These are phyloP conservation scores for Austroboletus olivaceoglutinosus DNA, from an alignment of 1,284 basidiomycete genomes.

Conservation along the genomic window DNA sequence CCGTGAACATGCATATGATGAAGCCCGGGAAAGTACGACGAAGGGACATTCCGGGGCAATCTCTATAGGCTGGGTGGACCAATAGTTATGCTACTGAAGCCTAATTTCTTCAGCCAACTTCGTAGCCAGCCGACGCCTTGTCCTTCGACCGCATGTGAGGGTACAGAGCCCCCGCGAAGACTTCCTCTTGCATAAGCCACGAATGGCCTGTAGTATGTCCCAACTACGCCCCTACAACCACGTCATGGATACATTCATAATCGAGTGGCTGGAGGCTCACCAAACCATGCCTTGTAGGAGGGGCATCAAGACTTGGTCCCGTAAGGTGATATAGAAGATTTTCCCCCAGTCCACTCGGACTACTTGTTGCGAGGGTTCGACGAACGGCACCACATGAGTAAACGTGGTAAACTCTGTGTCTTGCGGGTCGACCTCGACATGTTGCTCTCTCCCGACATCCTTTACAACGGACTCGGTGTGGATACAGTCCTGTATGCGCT, in stretches of 20 bases:
- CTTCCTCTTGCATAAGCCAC: constrained; percentile 26
- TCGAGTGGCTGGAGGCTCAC: constrained; percentile 35
- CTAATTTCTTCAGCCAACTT: constrained; percentile 38
- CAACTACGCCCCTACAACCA: constrained; percentile 33
- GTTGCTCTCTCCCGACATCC: constrained; percentile 30
- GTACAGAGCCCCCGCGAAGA: constrained; percentile 14
- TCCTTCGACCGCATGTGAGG: constrained; percentile 38
- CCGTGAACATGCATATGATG: neutral
- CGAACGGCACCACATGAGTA: constrained; percentile 21
- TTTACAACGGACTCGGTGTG: constrained; percentile 37
- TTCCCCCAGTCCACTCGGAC: constrained; percentile 57
- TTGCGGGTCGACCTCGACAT: constrained; percentile 11
- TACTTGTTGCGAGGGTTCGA: constrained; percentile 32
- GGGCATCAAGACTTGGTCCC: constrained; percentile 69
- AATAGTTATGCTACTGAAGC: constrained; percentile 29
- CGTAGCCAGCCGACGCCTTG: constrained; percentile 45
- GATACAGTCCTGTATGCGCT: constrained; percentile 56
- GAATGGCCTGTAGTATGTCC: constrained; percentile 35
- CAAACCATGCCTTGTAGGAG: constrained; percentile 69
- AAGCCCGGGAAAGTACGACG: neutral
- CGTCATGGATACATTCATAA: constrained; percentile 2
- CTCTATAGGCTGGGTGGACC: constrained; percentile 28
- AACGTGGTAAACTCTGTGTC: constrained; percentile 14
- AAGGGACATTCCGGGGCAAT: neutral
- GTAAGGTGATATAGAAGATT: constrained; percentile 59